Evolutionary conservation across 768 basidiomycete genomes (phyloP).

Genomic region (Lactarius pseudohatsudake): DNA sequence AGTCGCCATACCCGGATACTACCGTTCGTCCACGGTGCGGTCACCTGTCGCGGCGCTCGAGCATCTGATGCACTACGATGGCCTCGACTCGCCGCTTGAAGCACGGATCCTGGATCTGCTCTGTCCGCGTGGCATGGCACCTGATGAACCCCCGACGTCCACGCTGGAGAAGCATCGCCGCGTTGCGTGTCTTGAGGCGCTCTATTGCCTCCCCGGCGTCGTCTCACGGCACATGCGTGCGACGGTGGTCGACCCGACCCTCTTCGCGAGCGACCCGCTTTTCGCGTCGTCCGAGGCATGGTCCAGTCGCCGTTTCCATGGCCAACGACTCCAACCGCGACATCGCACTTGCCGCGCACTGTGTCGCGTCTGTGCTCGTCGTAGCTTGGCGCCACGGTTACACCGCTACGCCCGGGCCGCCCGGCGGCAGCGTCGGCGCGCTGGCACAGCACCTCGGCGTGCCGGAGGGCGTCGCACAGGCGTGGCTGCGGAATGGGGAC

Average conservation of each 20-base stretch:
- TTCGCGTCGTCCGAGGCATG: constrained; percentile 20
- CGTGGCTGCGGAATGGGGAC: constrained; percentile 1
- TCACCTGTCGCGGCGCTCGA: constrained; percentile 3
- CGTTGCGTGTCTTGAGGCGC: constrained; percentile 13
- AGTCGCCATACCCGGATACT: constrained; percentile 22
- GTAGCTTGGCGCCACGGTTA: constrained; percentile 2
- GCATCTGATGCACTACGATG: constrained; percentile 14
- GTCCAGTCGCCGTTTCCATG: constrained; percentile 6
- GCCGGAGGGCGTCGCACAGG: constrained; percentile 5
- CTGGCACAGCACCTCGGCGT: constrained; percentile 8
- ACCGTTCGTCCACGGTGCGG: constrained; percentile 12
- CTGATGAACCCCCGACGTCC: constrained; percentile 3
- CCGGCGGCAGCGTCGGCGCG: not conserved
- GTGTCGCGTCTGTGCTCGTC: constrained; percentile 15
- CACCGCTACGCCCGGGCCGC: not conserved
- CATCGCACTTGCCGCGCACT: constrained; percentile 18
- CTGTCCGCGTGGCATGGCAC: constrained; percentile 10
- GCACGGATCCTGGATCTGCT: constrained; percentile 23
- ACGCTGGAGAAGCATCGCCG: constrained; percentile 11
- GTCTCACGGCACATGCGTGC: constrained; percentile 12
- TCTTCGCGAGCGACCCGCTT: constrained; percentile 15
- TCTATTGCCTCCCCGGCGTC: constrained; percentile 15
- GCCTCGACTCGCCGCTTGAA: constrained; percentile 18
- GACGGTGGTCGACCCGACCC: not conserved
- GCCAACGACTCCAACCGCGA: constrained; percentile 5